Conservation (phyloP, 352 stramenopile genomes). For the Halophytophthora polymorphica region DNA sequence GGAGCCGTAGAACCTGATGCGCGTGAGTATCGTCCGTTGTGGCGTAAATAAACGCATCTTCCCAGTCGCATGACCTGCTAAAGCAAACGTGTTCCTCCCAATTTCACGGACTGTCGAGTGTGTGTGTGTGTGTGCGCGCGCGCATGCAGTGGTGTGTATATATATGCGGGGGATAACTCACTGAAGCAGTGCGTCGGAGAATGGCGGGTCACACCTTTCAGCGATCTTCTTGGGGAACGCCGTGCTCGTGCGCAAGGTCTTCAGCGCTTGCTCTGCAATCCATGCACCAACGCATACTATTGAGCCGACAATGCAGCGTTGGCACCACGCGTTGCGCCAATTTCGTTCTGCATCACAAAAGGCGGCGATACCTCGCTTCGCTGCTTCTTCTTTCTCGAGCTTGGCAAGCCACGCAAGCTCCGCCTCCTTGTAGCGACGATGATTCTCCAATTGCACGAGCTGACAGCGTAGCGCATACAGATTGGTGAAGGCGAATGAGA, state of each 20-base stretch:
- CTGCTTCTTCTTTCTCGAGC: conserved; percentile 11
- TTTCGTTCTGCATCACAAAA: too few relatives aligned
- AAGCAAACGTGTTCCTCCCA: too few relatives aligned
- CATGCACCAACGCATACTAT: too few relatives aligned
- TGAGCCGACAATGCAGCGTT: background rate
- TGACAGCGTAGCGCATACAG: conserved; percentile 2
- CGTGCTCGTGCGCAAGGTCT: conserved; percentile 7
- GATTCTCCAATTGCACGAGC: conserved; percentile 13
- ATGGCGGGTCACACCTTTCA: conserved; percentile 4
- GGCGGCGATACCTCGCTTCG: conserved; percentile 6
- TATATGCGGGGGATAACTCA: too few relatives aligned
- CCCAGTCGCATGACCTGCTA: background rate
- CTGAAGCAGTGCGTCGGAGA: conserved; percentile 9
- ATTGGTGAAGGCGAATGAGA: background rate
- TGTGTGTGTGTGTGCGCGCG: too few relatives aligned
- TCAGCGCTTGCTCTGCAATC: conserved; percentile 2
- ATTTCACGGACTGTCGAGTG: background rate
- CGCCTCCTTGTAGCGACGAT: conserved; percentile 13
- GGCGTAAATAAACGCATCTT: conserved; percentile 8
- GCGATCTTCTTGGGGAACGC: conserved; percentile 6
- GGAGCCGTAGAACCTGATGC: conserved; percentile 9
- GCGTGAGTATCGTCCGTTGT: conserved; percentile 10
- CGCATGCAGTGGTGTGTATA: too few relatives aligned
- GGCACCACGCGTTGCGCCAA: background rate
- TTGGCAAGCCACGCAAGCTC: conserved; percentile 16